Conservation (phyloP, 2,329 filamentous ascomycete species). For the Geosmithia flava region DNA sequence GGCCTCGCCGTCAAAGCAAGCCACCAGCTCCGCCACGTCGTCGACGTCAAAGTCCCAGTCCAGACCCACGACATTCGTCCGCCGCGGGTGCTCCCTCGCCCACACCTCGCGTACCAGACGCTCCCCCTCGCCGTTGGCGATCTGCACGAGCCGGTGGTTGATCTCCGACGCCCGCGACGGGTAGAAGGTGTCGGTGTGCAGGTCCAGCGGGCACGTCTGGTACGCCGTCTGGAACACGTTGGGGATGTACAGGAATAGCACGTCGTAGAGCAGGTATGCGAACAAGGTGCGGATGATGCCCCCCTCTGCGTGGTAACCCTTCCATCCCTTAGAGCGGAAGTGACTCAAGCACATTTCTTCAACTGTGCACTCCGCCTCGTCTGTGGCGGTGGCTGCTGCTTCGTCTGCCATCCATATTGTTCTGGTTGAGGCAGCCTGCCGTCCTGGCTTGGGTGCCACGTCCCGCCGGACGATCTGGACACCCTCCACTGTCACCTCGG, state of each 20-base stretch:
- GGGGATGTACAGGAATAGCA: slow-evolving; percentile 84
- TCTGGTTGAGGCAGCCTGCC: slow-evolving; percentile 43
- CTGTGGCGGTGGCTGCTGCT: slow-evolving; percentile 66
- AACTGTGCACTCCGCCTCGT: slow-evolving; percentile 67
- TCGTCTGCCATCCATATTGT: slow-evolving; percentile 88
- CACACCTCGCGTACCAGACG: slow-evolving; percentile 57
- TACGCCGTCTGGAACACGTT: slow-evolving; percentile 96
- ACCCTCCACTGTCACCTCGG: slow-evolving; percentile 65
- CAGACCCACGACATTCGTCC: slow-evolving; percentile 81
- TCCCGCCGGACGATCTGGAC: slow-evolving; percentile 57
- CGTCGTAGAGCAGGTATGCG: slow-evolving; percentile 83
- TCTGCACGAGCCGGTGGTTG: slow-evolving; percentile 73
- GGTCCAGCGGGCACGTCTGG: slow-evolving; percentile 84
- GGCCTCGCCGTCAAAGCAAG: slow-evolving; percentile 68
- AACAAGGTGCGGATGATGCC: slow-evolving; percentile 87
- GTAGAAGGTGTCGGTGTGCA: slow-evolving; percentile 90
- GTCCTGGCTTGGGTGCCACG: slow-evolving; percentile 25
- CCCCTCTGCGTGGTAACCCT: slow-evolving; percentile 88
- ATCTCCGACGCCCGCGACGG: slow-evolving; percentile 77
- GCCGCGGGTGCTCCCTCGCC: slow-evolving; percentile 51
- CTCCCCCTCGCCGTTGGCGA: slow-evolving; percentile 69
- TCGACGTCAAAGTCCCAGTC: slow-evolving; percentile 77
- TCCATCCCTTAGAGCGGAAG: slow-evolving; percentile 78
- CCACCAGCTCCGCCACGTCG: slow-evolving; percentile 68
- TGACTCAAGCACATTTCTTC: slow-evolving; percentile 88